Conservation (phyloP, 306 rosid genomes). For the Cucumis hystrix region DNA sequence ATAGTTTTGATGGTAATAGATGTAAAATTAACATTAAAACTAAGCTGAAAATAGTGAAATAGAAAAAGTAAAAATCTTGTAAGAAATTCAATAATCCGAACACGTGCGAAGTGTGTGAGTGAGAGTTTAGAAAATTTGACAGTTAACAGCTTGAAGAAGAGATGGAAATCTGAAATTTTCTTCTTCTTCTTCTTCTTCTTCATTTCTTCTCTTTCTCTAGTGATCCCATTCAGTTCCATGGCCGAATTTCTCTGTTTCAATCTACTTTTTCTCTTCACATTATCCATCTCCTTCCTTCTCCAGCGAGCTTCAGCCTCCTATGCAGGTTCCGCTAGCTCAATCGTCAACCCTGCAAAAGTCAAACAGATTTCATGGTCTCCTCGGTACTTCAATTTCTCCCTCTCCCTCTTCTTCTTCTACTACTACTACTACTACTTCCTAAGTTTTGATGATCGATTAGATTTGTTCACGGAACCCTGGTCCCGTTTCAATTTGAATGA, state of each 20-base stretch:
- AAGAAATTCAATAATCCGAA: no score
- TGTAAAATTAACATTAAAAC: no score
- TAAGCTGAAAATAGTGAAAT: no score
- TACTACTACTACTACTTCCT: not conserved
- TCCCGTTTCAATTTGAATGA: not conserved
- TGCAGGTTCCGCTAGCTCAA: slow-evolving; percentile 74
- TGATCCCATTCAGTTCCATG: slow-evolving; percentile 17
- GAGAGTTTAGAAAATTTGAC: not conserved
- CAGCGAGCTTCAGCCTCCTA: slow-evolving; percentile 31
- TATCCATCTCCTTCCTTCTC: slow-evolving; percentile 22
- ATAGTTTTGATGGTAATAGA: no score
- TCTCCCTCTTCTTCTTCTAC: not conserved
- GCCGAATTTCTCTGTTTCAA: slow-evolving; percentile 15
- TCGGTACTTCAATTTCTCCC: slow-evolving; percentile 32
- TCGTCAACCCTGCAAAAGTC: slow-evolving; percentile 78
- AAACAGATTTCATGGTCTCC: slow-evolving; percentile 91
- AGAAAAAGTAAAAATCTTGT: no score
- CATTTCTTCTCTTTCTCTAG: not conserved
- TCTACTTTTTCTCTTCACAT: slow-evolving; percentile 16
- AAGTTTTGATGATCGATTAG: not conserved
- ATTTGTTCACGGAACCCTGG: not conserved
- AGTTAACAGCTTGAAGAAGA: not conserved
- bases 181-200: not conserved
- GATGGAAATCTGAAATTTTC: not conserved
- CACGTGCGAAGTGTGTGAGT: not conserved